Evolutionary conservation across 148 eudicot species (phyloP).

Genomic region (Bassia scoparia): DNA sequence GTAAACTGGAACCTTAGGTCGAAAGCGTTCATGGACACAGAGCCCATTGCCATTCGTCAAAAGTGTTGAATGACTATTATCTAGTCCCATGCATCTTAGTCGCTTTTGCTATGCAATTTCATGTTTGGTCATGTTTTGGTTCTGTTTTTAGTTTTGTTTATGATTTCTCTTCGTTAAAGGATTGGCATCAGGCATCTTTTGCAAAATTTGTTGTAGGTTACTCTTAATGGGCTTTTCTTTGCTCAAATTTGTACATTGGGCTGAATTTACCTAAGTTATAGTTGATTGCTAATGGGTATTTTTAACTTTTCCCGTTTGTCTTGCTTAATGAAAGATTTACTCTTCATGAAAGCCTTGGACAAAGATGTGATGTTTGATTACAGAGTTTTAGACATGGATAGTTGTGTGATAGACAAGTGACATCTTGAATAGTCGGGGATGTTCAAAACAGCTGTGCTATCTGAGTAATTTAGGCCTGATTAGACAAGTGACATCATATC

Average conservation of each 20-base stretch:
- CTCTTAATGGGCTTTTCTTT: neutral
- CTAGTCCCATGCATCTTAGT: neutral
- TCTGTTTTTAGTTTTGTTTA: neutral
- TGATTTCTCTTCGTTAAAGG: neutral
- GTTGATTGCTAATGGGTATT: neutral
- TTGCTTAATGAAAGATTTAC: neutral
- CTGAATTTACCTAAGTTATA: too few relatives aligned
- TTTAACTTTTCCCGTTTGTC: neutral
- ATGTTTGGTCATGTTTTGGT: neutral
- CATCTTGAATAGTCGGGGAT: neutral
- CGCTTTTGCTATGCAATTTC: slow-evolving; percentile 1
- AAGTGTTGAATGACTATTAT: slow-evolving; percentile 52
- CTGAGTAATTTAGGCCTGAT: neutral
- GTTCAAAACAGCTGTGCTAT: neutral
- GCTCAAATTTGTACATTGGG: neutral
- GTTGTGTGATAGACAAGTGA: neutral
- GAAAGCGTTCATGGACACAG: slow-evolving; percentile 69
- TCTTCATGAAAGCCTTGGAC: neutral
- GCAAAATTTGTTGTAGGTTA: neutral
- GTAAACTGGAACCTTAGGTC: slow-evolving; percentile 82
- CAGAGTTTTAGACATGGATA: neutral
- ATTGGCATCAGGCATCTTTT: neutral
- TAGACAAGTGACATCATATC: too few relatives aligned
- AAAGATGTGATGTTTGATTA: neutral
- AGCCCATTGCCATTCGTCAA: slow-evolving; percentile 78